Base-by-base conservation (phyloP, 495 filamentous ascomycete species). In the Aspergillus incahuasiensis region DNA sequence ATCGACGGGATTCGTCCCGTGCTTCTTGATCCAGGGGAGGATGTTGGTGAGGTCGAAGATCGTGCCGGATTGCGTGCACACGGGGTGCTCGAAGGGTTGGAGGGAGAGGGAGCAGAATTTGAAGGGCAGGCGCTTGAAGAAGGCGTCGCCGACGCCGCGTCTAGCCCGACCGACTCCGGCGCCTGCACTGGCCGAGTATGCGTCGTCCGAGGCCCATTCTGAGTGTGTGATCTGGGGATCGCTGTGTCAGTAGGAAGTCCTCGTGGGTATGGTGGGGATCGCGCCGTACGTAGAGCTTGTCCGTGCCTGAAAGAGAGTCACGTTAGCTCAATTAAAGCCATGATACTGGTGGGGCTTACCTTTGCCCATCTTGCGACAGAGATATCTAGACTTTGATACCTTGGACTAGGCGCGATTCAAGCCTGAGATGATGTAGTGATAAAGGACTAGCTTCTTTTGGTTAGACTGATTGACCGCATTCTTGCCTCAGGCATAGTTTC, bases 71-170 rank as follows among this genome's bases (percentile, higher is more conserved):
- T 79, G 57, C 6, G 89, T 94, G 71, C 90, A 95, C 42, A 95
- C 90, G 0, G 90, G 90, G 55, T 90, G 86, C 68, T 84, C 77
- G 74, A 91, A 95, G 1, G 94, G 94, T 66, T 97, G 94, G 16
- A 98, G 85, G 22, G 88, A 92, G 35, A 96, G 85, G 57, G 94
- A 90, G 81, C 94, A 98, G 76, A 92, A 97, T 79, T 96, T 97
- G 82, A 95, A 98, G 35, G 94, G 94, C 3, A 98, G 82, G 21
- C 90, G 88, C 66, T 86, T 87, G 78, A 97, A 99, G 28, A 80
- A 78, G 18, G 80, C 80, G 47, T 82, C 80, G 34, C 69, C 75
- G 32, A 79, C 79, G 15, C 79, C 79, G n/a, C 66, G 69, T 52
- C 63, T 63, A 6, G 74, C 60, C 42, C 67, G 76, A 19, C 69